A percentile compares a stretch with the other conserved stretches of the same genome.
Conservation (phyloP, 257 asterid species). For the Jaltomata sinuosa region DNA sequence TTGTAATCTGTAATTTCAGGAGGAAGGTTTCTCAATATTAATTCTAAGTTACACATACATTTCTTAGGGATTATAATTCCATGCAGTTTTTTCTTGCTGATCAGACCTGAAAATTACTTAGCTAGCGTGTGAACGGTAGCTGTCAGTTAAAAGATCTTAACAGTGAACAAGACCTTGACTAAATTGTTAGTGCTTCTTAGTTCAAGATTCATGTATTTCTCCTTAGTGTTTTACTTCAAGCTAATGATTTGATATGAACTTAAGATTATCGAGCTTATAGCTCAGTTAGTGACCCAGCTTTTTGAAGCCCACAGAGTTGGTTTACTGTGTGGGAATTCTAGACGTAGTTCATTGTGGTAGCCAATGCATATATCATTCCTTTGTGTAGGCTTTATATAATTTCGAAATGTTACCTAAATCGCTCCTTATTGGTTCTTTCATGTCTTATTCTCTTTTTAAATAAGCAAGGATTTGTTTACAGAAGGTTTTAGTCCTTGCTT, state of each 20-base stretch:
- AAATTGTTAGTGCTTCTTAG: neutral
- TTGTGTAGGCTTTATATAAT: neutral
- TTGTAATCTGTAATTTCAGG: neutral
- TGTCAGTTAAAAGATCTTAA: neutral
- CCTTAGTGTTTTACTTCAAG: neutral
- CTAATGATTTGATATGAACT: neutral
- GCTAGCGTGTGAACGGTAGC: neutral
- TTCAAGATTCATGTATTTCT: neutral
- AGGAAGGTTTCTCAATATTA: neutral
- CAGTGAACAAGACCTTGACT: neutral
- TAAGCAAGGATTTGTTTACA: neutral
- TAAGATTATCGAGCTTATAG: neutral
- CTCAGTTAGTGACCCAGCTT: neutral
- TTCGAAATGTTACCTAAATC: neutral
- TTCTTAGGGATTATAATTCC: neutral
- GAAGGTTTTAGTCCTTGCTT: neutral
- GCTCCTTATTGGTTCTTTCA: neutral
- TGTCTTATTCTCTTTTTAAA: neutral
- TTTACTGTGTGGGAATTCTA: neutral
- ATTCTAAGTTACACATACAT: neutral
- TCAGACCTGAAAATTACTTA: neutral
- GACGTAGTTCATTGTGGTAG: neutral
- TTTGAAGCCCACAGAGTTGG: neutral
- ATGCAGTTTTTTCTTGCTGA: neutral
- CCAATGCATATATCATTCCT: neutral